A percentile compares a stretch with the other conserved stretches of the same genome.
phyloP scores from a whole-genome alignment of 345 rosid species.

The Boechera stricta region DNA sequence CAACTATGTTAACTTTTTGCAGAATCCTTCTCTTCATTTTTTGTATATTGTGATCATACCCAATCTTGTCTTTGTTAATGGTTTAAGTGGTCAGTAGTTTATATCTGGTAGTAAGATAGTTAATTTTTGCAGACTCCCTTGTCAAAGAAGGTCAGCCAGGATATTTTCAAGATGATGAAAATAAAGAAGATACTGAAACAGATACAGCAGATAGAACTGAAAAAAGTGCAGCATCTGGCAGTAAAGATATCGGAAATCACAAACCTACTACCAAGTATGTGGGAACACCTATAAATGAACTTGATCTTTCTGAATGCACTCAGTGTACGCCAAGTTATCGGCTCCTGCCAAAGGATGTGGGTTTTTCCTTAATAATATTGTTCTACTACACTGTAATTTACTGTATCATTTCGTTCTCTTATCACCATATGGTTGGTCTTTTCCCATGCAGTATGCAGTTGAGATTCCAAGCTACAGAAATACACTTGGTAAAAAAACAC shows the following conservation, averaged over 20 bases:
- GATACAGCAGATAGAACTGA: constrained; percentile 80
- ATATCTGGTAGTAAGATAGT: constrained; percentile 32
- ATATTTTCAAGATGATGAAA: constrained; percentile 61
- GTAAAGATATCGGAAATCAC: constrained; percentile 62
- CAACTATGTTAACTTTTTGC: constrained; percentile 11
- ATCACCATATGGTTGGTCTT: constrained; percentile 34
- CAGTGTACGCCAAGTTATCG: constrained; percentile 97
- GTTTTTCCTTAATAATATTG: constrained; percentile 30
- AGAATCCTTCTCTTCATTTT: constrained; percentile 9
- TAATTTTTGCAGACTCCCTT: constrained; percentile 57
- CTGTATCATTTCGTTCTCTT: constrained; percentile 12
- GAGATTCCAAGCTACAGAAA: constrained; percentile 86
- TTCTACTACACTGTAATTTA: constrained; percentile 18
- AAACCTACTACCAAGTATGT: constrained; percentile 70
- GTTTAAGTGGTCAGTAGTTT: constrained; percentile 14
- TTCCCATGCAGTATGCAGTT: constrained; percentile 71
- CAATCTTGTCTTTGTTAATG: constrained; percentile 13
- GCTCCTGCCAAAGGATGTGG: constrained; percentile 85
- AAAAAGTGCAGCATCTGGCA: constrained; percentile 53
- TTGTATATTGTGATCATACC: constrained; percentile 7
- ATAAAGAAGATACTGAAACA: constrained; percentile 63
- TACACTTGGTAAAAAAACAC: constrained; percentile 71
- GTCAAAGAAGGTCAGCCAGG: constrained; percentile 64
- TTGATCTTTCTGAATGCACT: constrained; percentile 93
- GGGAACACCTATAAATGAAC: constrained; percentile 87